Evolutionary conservation across 2,329 filamentous ascomycete genomes (phyloP), one percentile per base, ranked within the genome.

Genomic region (Corinectria fuckeliana): DNA sequence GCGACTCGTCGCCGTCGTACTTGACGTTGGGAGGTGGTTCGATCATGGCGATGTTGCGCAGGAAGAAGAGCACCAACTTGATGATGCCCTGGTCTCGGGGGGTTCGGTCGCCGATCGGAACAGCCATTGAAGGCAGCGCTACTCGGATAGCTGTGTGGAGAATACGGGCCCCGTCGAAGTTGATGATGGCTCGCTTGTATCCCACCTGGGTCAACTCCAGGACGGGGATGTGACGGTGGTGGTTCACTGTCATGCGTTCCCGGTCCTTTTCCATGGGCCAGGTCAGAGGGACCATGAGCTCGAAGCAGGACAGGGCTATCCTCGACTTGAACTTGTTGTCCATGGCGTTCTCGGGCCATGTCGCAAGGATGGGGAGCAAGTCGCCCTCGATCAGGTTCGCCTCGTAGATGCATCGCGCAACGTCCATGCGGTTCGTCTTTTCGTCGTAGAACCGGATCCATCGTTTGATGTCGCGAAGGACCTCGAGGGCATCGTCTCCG

Each of bases 371-470:
- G 55, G 94, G 92, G 56, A 98, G 81, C 56, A 99, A 78, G 76
- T 99, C 95, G 50, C 92, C 91, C 72, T 90, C 90, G 56, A 98
- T 86, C n/a, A 99, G 77, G 72, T 97, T 97, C 42, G 93, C 91
- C 76, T 98, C 93, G 71, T 92, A 89, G 67, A 98, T 82, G 75
- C 93, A 97, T 77, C 95, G 86, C 61, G 94, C 93, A 60, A 99
- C 95, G 73, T 99, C 95, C 82, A 96, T 90, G 66, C 94, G 90
- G 74, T 97, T 96, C 65, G 90, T 88, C 75, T 96, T 96, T 74
- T 96, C 91, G 75, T 97, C 93, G 81, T 95, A 95, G 63, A 97
- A 87, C 68, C 92, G 93, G 67, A 99, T 85, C 95, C 95, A 99
- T 85, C 90, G 90, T 73, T 95, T 94, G 54, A 99, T 84, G 77